Conservation (phyloP, 495 filamentous ascomycete genomes). For the Talaromyces proteolyticus region DNA sequence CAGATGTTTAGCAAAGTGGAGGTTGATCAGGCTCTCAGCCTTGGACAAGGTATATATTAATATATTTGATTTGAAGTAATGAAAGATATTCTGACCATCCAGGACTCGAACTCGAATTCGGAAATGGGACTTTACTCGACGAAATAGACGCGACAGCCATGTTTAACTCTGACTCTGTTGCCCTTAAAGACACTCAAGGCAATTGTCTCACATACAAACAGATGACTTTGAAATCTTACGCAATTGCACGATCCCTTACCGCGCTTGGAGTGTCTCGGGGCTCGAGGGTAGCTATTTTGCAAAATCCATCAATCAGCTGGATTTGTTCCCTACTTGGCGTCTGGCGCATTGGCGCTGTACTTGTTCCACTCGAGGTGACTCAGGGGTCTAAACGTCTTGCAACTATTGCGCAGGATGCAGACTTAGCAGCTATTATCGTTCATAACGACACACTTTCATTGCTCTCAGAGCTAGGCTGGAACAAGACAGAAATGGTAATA, state of each 20-base stretch:
- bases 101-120: not conserved
- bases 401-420: slow-evolving; percentile 15
- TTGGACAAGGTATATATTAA: slow-evolving; percentile 8
- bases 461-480: not conserved
- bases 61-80: not conserved
- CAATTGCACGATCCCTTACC: slow-evolving; percentile 14
- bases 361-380: slow-evolving; percentile 46
- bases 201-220: slow-evolving; percentile 3
- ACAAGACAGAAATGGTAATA: slow-evolving; percentile 4
- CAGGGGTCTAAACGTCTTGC: slow-evolving; percentile 23
- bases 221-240: too few relatives aligned
- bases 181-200: slow-evolving; percentile 11
- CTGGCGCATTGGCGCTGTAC: slow-evolving; percentile 37
- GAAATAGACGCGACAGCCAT: too few relatives aligned
- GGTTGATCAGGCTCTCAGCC: not conserved
- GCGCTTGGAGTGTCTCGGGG: slow-evolving; percentile 15
- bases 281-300: slow-evolving; percentile 13
- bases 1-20: slow-evolving; percentile 5
- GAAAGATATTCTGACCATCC: too few relatives aligned
- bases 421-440: slow-evolving; percentile 12
- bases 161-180: slow-evolving; percentile 13
- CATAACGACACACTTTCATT: slow-evolving; percentile 6
- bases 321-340: slow-evolving; percentile 48
- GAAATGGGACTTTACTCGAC: not conserved
- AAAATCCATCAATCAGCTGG: slow-evolving; percentile 30